Evolutionary conservation across 2,329 filamentous ascomycete genomes (phyloP), one percentile per base, ranked within the genome.

Genomic region (Polytolypa hystricis): DNA sequence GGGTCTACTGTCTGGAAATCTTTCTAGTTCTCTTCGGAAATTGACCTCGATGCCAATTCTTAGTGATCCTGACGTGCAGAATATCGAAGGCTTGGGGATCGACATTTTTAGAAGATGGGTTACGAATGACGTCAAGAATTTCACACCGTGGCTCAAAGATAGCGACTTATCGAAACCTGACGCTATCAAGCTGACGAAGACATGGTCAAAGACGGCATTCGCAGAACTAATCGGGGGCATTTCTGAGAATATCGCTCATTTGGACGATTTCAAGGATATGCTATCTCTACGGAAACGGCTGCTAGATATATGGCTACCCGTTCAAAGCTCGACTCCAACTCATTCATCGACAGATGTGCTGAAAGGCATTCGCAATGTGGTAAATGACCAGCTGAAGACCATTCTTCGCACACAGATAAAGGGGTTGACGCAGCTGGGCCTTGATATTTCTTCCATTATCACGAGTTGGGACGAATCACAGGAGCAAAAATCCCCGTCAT

Each of bases 91-190:
- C 11, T 62, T 94, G 9, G 74, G 82, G 23, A 63, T 95, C 17
- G 85, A 94, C 51, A 62, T 91, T 7, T 77, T 84, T 50, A 76
- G 79, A 44, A 71, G 71, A 14, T 93, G 86, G 82, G 82, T 91
- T 43, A 73, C 81, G 12, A 77, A 86, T 5, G 84, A 93, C 42
- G 82, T 94, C 28, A 75, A 74, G 31, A 81, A 81, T 45, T 95
- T 93, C 53, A 89, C 79, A 1, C 87, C 87, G 0, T 94, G 85
- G 63, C 82, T 93, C 23, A 77, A 83, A 19, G 79, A 93, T 48
- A 84, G 87, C 46, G 82, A 91, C 46, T 58, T 84, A 4, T 72
- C 77, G 16, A 74, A 71, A 14, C 60, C 65, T 16, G 70, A 77
- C 42, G 73, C 74, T 1, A 68, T 70, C 28, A 70, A 74, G 2